Conservation (phyloP, 176 grass and related monocot species). For the Hyparrhenia diplandra region DNA sequence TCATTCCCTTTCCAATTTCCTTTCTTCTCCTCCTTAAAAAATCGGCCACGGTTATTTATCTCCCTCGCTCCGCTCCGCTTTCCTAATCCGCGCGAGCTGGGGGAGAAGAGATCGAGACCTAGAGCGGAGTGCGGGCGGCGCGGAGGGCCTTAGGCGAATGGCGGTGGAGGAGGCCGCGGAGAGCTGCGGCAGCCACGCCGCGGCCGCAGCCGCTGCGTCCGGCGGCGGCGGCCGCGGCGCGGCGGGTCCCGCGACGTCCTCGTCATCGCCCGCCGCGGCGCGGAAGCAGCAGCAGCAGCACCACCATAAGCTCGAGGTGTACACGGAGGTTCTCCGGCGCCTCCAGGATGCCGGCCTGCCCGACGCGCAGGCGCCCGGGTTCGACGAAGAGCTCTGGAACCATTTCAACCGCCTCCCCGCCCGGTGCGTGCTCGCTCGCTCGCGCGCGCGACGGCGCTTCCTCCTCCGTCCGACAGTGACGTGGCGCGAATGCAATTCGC, state of each 20-base stretch:
- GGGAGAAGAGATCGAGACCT: constrained; percentile 6
- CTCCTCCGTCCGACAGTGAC: background rate
- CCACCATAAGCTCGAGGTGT: constrained; percentile 60
- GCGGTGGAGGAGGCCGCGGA: constrained; percentile 61
- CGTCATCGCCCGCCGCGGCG: constrained; percentile 13
- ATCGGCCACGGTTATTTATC: constrained; percentile 21
- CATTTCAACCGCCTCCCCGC: constrained; percentile 82
- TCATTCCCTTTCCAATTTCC: background rate
- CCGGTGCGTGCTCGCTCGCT: constrained; percentile 25
- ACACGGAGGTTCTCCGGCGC: constrained; percentile 52
- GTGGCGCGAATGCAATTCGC: constrained; percentile 9
- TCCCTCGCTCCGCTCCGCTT: background rate
- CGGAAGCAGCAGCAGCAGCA: constrained; percentile 62
- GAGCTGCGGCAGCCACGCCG: constrained; percentile 62
- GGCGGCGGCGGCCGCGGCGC: background rate
- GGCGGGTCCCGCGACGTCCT: background rate
- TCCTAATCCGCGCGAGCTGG: constrained; percentile 20
- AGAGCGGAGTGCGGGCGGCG: background rate
- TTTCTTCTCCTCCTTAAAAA: background rate
- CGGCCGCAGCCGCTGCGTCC: background rate
- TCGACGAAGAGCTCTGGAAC: constrained; percentile 67
- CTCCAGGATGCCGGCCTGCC: constrained; percentile 36
- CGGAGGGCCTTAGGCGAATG: constrained; percentile 24
- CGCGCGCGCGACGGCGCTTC: background rate
- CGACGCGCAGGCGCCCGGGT: constrained; percentile 35